These are phyloP conservation scores for Coemansia sp. DNA, from an alignment of 192 early-diverging fungal species.

Conservation along the genomic window DNA sequence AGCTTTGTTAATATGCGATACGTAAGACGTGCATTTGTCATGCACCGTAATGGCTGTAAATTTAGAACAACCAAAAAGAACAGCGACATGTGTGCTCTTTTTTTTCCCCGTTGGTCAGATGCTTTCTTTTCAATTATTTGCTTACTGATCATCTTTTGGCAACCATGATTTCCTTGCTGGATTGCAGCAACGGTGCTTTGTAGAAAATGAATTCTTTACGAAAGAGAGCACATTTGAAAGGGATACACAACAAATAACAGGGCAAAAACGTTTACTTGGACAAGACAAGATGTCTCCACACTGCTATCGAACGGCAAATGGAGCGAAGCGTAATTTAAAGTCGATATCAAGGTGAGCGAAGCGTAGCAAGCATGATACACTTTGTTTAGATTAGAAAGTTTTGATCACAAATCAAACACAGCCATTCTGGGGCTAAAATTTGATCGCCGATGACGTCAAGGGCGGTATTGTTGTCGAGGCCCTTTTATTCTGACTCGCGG, in stretches of 20 bases:
- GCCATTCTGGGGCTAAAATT: neutral
- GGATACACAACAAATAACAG: no score
- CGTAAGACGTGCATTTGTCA: neutral
- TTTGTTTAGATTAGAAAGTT: no score
- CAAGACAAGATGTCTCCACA: no score
- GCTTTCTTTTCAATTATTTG: neutral
- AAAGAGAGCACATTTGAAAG: no score
- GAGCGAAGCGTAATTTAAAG: no score
- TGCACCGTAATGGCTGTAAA: neutral
- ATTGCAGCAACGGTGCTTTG: constrained; percentile 6
- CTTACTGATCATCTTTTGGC: neutral
- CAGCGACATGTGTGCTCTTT: neutral
- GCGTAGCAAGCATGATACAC: no score
- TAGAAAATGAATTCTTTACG: neutral
- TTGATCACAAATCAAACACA: no score
- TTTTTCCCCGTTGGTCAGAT: constrained; percentile 1
- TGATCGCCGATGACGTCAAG: constrained; percentile 1
- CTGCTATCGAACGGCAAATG: no score
- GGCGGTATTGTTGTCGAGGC: neutral
- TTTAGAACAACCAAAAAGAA: neutral
- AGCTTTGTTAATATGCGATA: neutral
- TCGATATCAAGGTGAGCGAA: no score
- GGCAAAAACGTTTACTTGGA: no score
- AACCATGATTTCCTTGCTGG: neutral
- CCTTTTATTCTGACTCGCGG: no score